These are phyloP conservation scores for Amanita pallidorosea DNA, from an alignment of 768 basidiomycete species.

Conservation along the genomic window DNA sequence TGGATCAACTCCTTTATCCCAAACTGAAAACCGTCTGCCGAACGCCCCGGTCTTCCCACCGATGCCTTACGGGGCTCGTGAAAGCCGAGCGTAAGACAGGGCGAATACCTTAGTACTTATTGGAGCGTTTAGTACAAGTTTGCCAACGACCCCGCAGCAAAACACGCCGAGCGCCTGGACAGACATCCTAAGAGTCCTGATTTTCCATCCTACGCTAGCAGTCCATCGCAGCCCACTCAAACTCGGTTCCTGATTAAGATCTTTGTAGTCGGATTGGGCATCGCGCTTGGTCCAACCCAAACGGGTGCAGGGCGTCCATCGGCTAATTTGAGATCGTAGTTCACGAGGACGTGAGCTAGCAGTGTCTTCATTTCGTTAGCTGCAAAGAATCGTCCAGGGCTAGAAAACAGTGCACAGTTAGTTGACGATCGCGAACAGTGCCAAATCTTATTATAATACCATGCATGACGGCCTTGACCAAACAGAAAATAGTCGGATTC, in stretches of 20 bases:
- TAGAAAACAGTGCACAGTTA: background rate
- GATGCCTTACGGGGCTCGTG: too few relatives aligned
- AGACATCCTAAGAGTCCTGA: too few relatives aligned
- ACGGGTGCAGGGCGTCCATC: slow-evolving; percentile 8
- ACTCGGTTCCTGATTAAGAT: slow-evolving; percentile 21
- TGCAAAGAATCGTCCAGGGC: slow-evolving; percentile 26
- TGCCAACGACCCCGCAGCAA: too few relatives aligned
- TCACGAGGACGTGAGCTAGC: slow-evolving; percentile 18
- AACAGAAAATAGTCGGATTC: slow-evolving; percentile 20
- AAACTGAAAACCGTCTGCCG: too few relatives aligned
- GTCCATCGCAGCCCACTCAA: background rate
- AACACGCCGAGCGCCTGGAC: too few relatives aligned
- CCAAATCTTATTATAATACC: background rate
- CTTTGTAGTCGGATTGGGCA: slow-evolving; percentile 21
- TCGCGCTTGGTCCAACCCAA: slow-evolving; percentile 7
- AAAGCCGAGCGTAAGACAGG: too few relatives aligned
- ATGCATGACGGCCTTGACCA: slow-evolving; percentile 16
- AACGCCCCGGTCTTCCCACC: too few relatives aligned
- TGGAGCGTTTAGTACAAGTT: too few relatives aligned
- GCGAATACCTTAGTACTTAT: too few relatives aligned
- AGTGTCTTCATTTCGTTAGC: slow-evolving; percentile 22
- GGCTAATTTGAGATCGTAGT: slow-evolving; percentile 24
- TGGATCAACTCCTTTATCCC: too few relatives aligned
- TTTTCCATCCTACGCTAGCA: too few relatives aligned
- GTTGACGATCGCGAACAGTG: background rate